These are phyloP conservation scores for Paramecium primaurelia DNA, from an alignment of 73 alveolate species.

Conservation along the genomic window DNA sequence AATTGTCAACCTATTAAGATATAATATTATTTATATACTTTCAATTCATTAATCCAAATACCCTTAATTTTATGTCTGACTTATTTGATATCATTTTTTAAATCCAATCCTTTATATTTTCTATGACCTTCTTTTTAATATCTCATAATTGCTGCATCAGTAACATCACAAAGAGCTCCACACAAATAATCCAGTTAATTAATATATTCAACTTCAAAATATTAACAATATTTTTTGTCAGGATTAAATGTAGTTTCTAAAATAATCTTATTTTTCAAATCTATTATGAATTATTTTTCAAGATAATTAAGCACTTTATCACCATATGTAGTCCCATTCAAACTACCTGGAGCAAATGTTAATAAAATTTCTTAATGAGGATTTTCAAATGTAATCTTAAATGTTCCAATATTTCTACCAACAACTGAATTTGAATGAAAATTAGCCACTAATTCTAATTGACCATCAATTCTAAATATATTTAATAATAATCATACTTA, in stretches of 20 bases:
- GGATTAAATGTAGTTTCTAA: conserved; percentile 49
- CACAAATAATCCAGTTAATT: conserved; percentile 40
- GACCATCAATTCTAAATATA: conserved; percentile 23
- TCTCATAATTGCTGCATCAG: not conserved
- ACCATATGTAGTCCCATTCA: conserved; percentile 62
- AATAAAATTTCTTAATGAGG: conserved; percentile 43
- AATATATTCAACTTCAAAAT: not conserved
- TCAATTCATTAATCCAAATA: conserved; percentile 10
- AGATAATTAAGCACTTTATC: conserved; percentile 46
- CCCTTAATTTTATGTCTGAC: conserved; percentile 12
- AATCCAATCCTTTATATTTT: conserved; percentile 59
- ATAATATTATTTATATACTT: not conserved
- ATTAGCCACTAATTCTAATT: conserved; percentile 59
- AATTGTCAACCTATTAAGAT: not conserved
- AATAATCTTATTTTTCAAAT: conserved; percentile 34
- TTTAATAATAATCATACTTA: not conserved
- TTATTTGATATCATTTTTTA: conserved; percentile 40
- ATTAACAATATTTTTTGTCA: conserved; percentile 45
- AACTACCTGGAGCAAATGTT: conserved; percentile 56
- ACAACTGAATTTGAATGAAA: conserved; percentile 65
- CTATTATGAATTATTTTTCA: conserved; percentile 35
- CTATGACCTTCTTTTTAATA: conserved; percentile 25
- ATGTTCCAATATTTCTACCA: conserved; percentile 55
- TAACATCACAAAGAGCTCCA: conserved; percentile 53
- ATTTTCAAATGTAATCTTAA: conserved; percentile 41